phyloP scores from a whole-genome alignment of 257 asterid genomes.

The Sherardia arvensis region DNA sequence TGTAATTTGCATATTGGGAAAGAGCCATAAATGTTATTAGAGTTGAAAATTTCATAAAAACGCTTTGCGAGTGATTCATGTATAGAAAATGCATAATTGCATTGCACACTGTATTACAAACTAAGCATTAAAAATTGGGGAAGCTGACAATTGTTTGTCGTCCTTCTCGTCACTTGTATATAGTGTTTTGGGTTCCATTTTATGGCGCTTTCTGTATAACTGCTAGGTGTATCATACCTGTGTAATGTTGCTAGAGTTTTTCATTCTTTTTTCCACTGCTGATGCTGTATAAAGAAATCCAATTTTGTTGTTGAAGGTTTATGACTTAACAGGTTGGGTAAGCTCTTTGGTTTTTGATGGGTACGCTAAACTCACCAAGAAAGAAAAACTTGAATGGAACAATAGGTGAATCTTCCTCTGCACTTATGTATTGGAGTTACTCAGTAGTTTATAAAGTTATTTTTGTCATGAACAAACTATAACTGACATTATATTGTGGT shows the following conservation, averaged over 20 bases:
- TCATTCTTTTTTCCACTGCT: constrained; percentile 15
- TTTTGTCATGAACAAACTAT: neutral
- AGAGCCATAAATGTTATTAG: neutral
- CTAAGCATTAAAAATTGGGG: neutral
- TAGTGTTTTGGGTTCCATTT: neutral
- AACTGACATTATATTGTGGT: constrained; percentile 5
- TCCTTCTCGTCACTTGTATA: neutral
- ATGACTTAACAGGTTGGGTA: constrained; percentile 63
- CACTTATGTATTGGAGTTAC: neutral
- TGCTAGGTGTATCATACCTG: neutral
- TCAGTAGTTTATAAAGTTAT: neutral
- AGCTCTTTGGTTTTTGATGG: constrained; percentile 52
- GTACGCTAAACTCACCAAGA: constrained; percentile 56
- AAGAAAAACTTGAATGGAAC: constrained; percentile 78
- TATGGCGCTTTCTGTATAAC: neutral
- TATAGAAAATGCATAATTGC: neutral
- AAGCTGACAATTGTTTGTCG: neutral
- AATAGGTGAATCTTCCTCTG: constrained; percentile 47
- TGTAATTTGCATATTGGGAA: neutral
- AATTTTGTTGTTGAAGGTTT: constrained; percentile 58
- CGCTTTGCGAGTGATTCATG: neutral
- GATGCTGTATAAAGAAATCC: constrained; percentile 18
- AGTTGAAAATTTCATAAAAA: neutral
- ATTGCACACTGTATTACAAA: neutral
- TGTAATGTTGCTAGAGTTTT: neutral